Conservation (phyloP, 2,329 filamentous ascomycete species). For the Colletotrichum musae region DNA sequence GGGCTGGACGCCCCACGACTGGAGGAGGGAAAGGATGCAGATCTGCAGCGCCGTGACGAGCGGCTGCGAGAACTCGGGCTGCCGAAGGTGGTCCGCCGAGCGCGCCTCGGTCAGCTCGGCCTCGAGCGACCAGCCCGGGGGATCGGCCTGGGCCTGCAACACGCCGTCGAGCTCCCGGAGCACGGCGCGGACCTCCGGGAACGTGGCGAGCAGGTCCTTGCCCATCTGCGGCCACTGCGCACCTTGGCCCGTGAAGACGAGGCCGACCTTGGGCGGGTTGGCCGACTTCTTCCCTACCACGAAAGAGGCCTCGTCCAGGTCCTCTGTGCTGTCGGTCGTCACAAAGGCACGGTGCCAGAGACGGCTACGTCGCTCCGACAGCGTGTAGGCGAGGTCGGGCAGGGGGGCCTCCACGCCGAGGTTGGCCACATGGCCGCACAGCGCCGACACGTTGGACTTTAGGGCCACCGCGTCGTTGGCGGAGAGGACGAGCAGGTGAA, state of each 20-base stretch:
- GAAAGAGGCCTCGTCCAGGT: neutral
- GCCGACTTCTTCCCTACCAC: slow-evolving; percentile 24
- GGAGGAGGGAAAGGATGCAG: slow-evolving; percentile 56
- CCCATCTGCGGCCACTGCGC: slow-evolving; percentile 50
- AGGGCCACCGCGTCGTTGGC: slow-evolving; percentile 11
- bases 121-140: slow-evolving; percentile 44
- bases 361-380: slow-evolving; percentile 44
- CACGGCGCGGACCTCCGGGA: slow-evolving; percentile 25
- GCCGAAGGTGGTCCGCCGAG: slow-evolving; percentile 39
- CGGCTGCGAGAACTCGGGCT: slow-evolving; percentile 49
- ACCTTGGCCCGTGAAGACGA: slow-evolving; percentile 51
- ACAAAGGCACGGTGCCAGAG: slow-evolving; percentile 45
- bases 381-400: slow-evolving; percentile 47
- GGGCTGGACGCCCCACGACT: slow-evolving; percentile 48
- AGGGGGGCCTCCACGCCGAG: slow-evolving; percentile 44
- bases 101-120: slow-evolving; percentile 43
- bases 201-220: slow-evolving; percentile 33
- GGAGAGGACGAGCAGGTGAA: slow-evolving; percentile 43
- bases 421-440: slow-evolving; percentile 39
- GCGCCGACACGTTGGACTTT: neutral
- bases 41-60: slow-evolving; percentile 55
- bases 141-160: slow-evolving; percentile 26
- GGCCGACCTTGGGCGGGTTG: neutral
- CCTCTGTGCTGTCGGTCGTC: slow-evolving; percentile 26
- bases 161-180: slow-evolving; percentile 39